Evolutionary conservation across 495 filamentous ascomycete species (phyloP).

Genomic region (Xylaria acuta): DNA sequence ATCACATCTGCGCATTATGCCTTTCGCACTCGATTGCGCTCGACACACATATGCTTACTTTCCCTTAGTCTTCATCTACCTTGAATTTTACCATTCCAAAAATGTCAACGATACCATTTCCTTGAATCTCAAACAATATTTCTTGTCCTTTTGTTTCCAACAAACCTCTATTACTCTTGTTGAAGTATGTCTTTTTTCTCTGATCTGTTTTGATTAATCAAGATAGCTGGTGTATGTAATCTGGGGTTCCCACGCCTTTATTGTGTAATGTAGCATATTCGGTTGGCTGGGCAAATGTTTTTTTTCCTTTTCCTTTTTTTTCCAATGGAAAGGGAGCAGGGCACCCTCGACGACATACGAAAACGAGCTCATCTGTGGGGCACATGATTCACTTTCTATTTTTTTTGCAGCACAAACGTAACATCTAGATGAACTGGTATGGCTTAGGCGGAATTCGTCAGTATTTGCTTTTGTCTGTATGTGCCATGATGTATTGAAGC

Average conservation of each 20-base stretch:
- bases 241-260: constrained; percentile 13
- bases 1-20: background rate
- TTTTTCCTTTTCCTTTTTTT: background rate
- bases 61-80: background rate
- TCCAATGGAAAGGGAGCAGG: constrained; percentile 16
- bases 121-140: background rate
- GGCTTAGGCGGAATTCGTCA: background rate
- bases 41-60: constrained; percentile 2
- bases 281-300: background rate
- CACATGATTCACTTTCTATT: constrained; percentile 5
- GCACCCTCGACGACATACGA: background rate
- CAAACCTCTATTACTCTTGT: background rate
- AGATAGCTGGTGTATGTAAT: constrained; percentile 17
- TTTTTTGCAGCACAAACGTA: background rate
- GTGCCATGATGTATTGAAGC: constrained; percentile 21
- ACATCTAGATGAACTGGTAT: constrained; percentile 4
- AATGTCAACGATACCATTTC: constrained; percentile 21
- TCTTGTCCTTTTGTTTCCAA: background rate
- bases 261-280: constrained; percentile 29
- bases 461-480: background rate
- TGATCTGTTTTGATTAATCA: background rate
- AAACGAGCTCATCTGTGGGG: constrained; percentile 1
- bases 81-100: background rate
- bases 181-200: constrained; percentile 4
- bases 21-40: background rate